Base-by-base conservation (phyloP, 2,329 filamentous ascomycete species). In the Pseudopyricularia javanii region DNA sequence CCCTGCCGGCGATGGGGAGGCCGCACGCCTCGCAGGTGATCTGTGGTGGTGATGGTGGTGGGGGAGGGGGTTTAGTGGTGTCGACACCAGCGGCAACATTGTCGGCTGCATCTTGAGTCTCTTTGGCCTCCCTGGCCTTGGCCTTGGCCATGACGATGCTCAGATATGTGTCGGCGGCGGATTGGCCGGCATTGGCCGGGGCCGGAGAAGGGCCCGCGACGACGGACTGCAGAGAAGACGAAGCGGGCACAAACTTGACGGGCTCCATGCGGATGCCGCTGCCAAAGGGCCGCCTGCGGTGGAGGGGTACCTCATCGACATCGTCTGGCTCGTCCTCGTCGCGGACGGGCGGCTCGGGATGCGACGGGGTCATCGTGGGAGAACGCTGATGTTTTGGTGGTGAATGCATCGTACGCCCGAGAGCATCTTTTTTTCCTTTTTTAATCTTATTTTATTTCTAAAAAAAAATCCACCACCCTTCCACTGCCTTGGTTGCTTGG, bases 81-180 rank as follows among this genome's bases (percentile, higher is more conserved):
- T n/a, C n/a, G n/a, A n/a, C n/a, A n/a, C 54, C 24, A 57, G 53
- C 52, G 50, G 51, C n/a, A 14, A 22, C 17, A 50, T 34, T 17
- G 32, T 14, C 40, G 22, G 22, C 7, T 12, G 9, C 22, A n/a
- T 26, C 32, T n/a, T 32, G 40, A 7, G 30, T 30, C 28, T 45
- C 17, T 45, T 45, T 45, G 22, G 22, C 15, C 20, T 47, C 33
- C 47, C 56, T 43, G 50, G 37, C 8, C 34, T 50, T 50, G 22
- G 32, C 20, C 33, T 34, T 26, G 17, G 22, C 35, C 47, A 53
- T 33, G 20, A 88, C 85, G 54, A 88, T 74, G 55, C 75, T 79
- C 26, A 87, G 74, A 59, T 89, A 88, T 47, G 80, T 67, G 53
- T 87, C 80, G 1, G 79, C 74, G 33, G 79, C 63, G 7, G 67